phyloP scores from a whole-genome alignment of 1,139 yeast species.

The Martiniozyma asiatica region DNA sequence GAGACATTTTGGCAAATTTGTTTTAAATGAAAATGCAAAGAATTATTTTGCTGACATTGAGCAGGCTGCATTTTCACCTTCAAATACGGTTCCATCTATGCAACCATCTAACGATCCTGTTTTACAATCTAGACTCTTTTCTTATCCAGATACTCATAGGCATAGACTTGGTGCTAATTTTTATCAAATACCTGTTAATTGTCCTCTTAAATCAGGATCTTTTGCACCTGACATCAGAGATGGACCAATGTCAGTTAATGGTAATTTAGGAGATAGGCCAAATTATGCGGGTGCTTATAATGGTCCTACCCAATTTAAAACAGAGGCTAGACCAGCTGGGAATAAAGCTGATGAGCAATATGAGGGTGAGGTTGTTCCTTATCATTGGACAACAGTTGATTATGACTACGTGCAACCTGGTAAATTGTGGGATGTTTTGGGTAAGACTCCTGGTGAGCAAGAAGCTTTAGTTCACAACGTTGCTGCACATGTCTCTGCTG shows the following conservation, averaged over 20 bases:
- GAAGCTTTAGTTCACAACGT: conserved; percentile 74
- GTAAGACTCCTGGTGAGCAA: conserved; percentile 69
- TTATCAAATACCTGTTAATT: conserved; percentile 64
- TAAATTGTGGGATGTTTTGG: conserved; percentile 60
- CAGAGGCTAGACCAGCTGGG: conserved; percentile 20
- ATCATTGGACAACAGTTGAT: conserved; percentile 77
- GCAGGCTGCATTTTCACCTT: conserved; percentile 74
- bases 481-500: conserved; percentile 60
- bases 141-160: conserved; percentile 76
- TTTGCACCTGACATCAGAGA: conserved; percentile 54
- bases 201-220: conserved; percentile 44
- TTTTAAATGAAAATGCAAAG: conserved; percentile 59
- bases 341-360: conserved; percentile 64
- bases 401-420: conserved; percentile 50
- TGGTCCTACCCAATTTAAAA: conserved; percentile 22
- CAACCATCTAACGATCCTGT: conserved; percentile 84
- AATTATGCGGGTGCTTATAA: conserved; percentile 56
- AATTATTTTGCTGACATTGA: conserved; percentile 76
- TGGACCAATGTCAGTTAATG: conserved; percentile 75
- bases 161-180: conserved; percentile 61
- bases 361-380: conserved; percentile 79
- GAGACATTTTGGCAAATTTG: conserved; percentile 60
- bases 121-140: conserved; percentile 71
- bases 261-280: conserved; percentile 77
- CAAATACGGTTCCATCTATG: conserved; percentile 75